phyloP scores from a whole-genome alignment of 179 eudicot genomes.

The Silene vulgaris region DNA sequence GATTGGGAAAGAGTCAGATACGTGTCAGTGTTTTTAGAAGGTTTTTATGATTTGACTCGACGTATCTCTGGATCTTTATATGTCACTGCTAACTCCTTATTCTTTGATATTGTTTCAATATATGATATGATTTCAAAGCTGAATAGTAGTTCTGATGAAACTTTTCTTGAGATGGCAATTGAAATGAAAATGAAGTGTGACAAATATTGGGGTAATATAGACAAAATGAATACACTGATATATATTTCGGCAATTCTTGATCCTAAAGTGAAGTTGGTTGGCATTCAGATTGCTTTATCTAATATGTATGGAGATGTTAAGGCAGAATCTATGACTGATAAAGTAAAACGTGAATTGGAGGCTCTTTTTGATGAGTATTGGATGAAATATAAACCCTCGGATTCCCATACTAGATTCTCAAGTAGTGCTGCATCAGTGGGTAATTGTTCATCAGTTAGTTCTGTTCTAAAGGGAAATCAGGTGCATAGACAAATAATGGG shows the following conservation, averaged over 20 bases:
- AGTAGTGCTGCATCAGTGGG: background rate
- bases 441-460: background rate
- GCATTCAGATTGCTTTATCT: background rate
- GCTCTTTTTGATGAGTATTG: background rate
- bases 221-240: background rate
- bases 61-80: background rate
- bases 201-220: background rate
- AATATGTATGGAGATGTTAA: background rate
- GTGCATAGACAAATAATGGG: background rate
- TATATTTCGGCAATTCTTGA: background rate
- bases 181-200: background rate
- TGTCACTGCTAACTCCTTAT: background rate
- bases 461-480: background rate
- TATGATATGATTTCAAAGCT: background rate
- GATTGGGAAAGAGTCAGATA: background rate
- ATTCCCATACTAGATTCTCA: background rate
- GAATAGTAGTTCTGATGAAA: background rate
- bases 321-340: background rate
- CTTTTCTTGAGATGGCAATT: background rate
- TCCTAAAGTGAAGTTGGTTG: conserved; percentile 2
- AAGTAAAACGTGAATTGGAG: no score
- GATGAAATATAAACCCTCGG: background rate
- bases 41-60: background rate
- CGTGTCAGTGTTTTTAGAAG: background rate
- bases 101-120: background rate